Percentiles rank a stretch among this genome's conserved stretches.
These are phyloP conservation scores for Aspergillus terreus DNA, from an alignment of 2,329 filamentous ascomycete species.

Conservation along the genomic window DNA sequence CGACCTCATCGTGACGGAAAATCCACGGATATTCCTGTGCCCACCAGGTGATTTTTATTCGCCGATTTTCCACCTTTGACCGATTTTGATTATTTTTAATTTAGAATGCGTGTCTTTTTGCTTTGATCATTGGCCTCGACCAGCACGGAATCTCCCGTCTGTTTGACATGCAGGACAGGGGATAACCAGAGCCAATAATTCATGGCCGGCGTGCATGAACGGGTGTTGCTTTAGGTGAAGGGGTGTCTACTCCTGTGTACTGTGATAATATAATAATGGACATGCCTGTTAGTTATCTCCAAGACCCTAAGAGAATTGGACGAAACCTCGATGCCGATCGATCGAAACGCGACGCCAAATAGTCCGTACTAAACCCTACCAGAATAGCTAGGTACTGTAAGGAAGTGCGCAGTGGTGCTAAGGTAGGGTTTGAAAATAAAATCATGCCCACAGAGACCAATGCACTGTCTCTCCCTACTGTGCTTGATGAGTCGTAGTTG, in stretches of 20 bases:
- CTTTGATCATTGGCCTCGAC: neutral
- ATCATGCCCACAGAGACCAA: too few relatives aligned
- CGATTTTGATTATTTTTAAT: neutral
- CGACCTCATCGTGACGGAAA: neutral
- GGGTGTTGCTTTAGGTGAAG: conserved; percentile 11
- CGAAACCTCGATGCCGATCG: too few relatives aligned
- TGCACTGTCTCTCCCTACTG: too few relatives aligned
- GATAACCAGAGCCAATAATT: neutral
- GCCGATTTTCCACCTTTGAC: neutral
- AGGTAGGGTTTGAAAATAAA: too few relatives aligned
- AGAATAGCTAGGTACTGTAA: too few relatives aligned
- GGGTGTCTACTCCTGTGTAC: neutral
- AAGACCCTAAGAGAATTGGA: too few relatives aligned
- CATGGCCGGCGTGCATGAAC: conserved; percentile 14
- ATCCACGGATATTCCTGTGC: neutral
- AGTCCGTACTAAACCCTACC: too few relatives aligned
- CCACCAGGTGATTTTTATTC: neutral
- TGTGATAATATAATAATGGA: neutral
- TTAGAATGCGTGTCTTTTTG: too few relatives aligned
- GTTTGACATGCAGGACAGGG: neutral
- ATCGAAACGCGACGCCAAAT: too few relatives aligned
- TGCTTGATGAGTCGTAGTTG: too few relatives aligned
- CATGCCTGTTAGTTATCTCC: too few relatives aligned
- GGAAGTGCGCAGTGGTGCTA: too few relatives aligned
- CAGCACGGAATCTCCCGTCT: neutral